phyloP scores from a whole-genome alignment of 2,329 filamentous ascomycete genomes.

The Ceratocystis albifundus region DNA sequence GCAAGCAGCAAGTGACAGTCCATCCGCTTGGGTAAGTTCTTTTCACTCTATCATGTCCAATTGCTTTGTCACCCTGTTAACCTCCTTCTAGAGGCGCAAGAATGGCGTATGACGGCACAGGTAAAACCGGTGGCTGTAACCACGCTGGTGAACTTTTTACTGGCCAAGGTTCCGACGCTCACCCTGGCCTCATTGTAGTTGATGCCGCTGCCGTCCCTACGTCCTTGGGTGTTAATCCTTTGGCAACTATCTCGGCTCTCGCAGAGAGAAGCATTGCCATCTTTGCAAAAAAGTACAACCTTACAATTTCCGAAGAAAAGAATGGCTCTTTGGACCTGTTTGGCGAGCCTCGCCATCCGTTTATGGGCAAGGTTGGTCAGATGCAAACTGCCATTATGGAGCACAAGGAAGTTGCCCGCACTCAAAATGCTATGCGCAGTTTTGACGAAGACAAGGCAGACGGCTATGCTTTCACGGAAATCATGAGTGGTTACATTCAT shows the following conservation, averaged over 20 bases:
- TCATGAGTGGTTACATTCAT: constrained; percentile 53
- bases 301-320: constrained; percentile 37
- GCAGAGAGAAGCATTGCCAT: constrained; percentile 51
- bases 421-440: constrained; percentile 31
- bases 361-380: constrained; percentile 23
- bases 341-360: constrained; percentile 36
- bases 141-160: constrained; percentile 50
- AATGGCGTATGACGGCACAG: constrained; percentile 49
- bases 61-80: not conserved
- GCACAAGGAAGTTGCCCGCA: constrained; percentile 30
- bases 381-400: constrained; percentile 29
- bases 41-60: not conserved
- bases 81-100: constrained; percentile 41
- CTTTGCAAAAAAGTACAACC: constrained; percentile 33
- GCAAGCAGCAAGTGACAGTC: constrained; percentile 50
- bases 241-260: constrained; percentile 58
- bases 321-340: constrained; percentile 45
- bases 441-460: constrained; percentile 36
- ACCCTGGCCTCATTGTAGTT: constrained; percentile 49
- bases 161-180: constrained; percentile 39
- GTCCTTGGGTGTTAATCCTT: constrained; percentile 53
- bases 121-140: constrained; percentile 47
- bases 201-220: constrained; percentile 52
- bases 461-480: constrained; percentile 51
- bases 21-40: constrained; percentile 49